phyloP scores from a whole-genome alignment of 179 eudicot genomes.

The Gypsophila paniculata region DNA sequence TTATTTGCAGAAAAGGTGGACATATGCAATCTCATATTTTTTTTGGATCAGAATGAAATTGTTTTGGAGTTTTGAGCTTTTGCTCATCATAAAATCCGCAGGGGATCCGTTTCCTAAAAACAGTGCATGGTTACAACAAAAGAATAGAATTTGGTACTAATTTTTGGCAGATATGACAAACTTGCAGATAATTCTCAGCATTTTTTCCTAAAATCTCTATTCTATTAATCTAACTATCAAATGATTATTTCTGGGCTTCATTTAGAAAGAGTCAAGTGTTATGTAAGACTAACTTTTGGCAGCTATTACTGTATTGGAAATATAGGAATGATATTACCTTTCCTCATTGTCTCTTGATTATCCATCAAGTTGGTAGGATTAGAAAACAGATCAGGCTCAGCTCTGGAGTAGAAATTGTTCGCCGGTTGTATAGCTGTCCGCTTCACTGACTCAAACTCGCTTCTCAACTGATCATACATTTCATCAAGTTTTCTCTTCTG shows the following conservation, averaged over 20 bases:
- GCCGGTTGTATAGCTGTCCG: conserved; percentile 84
- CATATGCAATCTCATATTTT: too few relatives aligned
- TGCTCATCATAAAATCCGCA: too few relatives aligned
- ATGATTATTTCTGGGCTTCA: neutral
- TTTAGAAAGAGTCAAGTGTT: neutral
- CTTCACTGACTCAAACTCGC: conserved; percentile 65
- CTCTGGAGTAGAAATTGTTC: conserved; percentile 56
- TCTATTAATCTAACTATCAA: too few relatives aligned
- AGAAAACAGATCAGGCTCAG: conserved; percentile 75
- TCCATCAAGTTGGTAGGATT: conserved; percentile 65
- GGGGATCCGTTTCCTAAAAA: too few relatives aligned
- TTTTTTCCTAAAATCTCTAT: too few relatives aligned
- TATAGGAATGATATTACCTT: conserved; percentile 50
- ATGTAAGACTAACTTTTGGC: neutral
- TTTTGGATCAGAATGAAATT: too few relatives aligned
- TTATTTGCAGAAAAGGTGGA: too few relatives aligned
- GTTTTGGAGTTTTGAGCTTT: too few relatives aligned
- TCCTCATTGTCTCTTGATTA: conserved; percentile 60
- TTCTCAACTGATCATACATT: conserved; percentile 93
- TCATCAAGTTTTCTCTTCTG: conserved; percentile 97
- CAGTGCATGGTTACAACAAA: too few relatives aligned
- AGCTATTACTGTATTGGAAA: neutral
- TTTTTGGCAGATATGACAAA: too few relatives aligned
- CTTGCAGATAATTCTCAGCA: too few relatives aligned
- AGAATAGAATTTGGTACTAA: too few relatives aligned